Evolutionary conservation across 805 yeast genomes (phyloP), one percentile per base, ranked within the genome.

Genomic region (Sugiyamaella valdiviana): DNA sequence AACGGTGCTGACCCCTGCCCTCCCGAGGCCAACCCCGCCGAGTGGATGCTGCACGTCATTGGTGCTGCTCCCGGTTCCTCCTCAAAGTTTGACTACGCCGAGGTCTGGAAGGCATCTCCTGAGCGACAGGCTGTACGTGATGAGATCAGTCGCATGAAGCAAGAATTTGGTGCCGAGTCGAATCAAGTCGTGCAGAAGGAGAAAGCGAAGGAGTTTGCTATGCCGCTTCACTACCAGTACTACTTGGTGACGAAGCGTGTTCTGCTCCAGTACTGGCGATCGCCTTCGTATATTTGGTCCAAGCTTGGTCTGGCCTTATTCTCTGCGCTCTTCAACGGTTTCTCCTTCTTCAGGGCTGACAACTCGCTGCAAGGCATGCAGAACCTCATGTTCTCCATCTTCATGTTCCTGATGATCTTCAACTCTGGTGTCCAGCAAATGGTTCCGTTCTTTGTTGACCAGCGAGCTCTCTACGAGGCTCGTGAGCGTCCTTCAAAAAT

Each of bases 41-140:
- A 87, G 69, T 88, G 95, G 93, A 88, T 88, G 95, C 72, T 88
- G 66, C 84, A 84, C 53, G 61, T 57, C n/a, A 59, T 63, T 46
- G 74, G 76, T 26, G 72, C 70, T 48, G 69, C 64, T 38, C 69
- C 68, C 44, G 71, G 66, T 19, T 57, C 66, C 7, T 49, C 48
- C 9, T 65, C 67, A 10, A 55, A 49, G 21, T 45, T 49, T 17
- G 67, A 66, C 43, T 65, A 62, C 58, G 57, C 85, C 60, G 82
- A 84, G 60, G 87, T 83, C 43, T 86, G 96, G 96, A 66, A 76
- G 63, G 73, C 75, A 42, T 85, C 95, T 35, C 65, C 66, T 0
- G 89, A 87, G 62, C 77, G 76, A 57, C 60, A 67, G 46, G 79
- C 73, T 5, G 78, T 84, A 32, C 75, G 78, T 49, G 66, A 61